Conservation (phyloP, 352 stramenopile species). For the Globisporangium perplexum region DNA sequence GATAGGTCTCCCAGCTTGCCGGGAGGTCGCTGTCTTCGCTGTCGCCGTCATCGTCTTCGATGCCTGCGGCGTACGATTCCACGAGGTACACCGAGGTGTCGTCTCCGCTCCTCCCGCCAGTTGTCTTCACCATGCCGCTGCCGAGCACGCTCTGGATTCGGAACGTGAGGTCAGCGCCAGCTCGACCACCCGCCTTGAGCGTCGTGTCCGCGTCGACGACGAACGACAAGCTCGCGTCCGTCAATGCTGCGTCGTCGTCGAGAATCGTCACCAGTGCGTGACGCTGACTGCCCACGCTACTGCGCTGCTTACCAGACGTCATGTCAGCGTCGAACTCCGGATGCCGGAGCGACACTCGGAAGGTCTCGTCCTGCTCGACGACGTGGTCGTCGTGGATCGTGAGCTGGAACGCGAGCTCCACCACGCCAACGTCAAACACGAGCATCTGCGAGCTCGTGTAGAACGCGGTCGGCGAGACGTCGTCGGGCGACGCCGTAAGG, state of each 20-base stretch:
- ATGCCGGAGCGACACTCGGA: constrained; percentile 46
- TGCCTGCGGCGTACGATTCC: constrained; percentile 31
- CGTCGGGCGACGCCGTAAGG: constrained; percentile 56
- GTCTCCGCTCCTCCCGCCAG: constrained; percentile 7
- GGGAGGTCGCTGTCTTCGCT: constrained; percentile 1
- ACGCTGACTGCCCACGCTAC: constrained; percentile 53
- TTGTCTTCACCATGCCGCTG: constrained; percentile 17
- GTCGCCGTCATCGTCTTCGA: constrained; percentile 10
- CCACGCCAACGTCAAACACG: constrained; percentile 70
- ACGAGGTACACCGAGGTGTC: constrained; percentile 24
- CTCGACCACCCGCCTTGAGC: constrained; percentile 28
- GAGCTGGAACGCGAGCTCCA: constrained; percentile 85
- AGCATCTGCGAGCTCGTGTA: constrained; percentile 85
- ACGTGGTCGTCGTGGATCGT: constrained; percentile 90
- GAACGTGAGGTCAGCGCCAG: constrained; percentile 39
- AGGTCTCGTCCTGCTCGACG: constrained; percentile 59
- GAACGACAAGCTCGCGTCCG: constrained; percentile 35
- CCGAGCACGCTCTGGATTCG: constrained; percentile 51
- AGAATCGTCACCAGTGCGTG: constrained; percentile 65
- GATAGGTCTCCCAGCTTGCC: constrained; percentile 13
- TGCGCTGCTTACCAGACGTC: neutral
- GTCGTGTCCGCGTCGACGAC: constrained; percentile 21
- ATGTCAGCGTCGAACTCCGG: constrained; percentile 16
- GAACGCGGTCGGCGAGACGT: constrained; percentile 81
- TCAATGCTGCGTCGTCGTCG: constrained; percentile 45